These are phyloP conservation scores for Phytophthora syringae DNA, from an alignment of 352 stramenopile genomes.

Conservation along the genomic window DNA sequence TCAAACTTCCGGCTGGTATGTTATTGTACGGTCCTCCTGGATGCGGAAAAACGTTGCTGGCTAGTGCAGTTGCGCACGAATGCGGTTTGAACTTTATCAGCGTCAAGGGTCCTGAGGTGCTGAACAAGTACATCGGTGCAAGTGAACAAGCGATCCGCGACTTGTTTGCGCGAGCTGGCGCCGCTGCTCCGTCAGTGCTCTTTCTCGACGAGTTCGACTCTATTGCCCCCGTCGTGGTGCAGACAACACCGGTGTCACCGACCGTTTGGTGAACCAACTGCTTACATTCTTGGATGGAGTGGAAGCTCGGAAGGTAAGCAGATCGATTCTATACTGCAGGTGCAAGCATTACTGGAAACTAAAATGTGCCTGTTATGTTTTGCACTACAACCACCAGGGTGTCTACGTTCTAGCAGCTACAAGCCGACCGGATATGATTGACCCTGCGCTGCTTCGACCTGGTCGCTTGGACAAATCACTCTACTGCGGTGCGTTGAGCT, in stretches of 20 bases:
- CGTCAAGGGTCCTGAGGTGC: constrained; percentile 90
- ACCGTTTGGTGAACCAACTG: constrained; percentile 98
- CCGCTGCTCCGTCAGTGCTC: constrained; percentile 79
- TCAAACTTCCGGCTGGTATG: constrained; percentile 87
- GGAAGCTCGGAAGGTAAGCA: constrained; percentile 83
- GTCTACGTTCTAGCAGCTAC: constrained; percentile 97
- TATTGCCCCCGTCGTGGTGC: constrained; percentile 93
- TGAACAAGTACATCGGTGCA: constrained; percentile 93
- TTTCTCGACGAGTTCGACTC: constrained; percentile 96
- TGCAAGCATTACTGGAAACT: background rate
- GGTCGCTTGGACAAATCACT: constrained; percentile 95
- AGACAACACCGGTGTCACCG: constrained; percentile 95
- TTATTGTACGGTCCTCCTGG: constrained; percentile 91
- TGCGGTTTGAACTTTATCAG: constrained; percentile 91
- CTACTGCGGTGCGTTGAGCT: constrained; percentile 71
- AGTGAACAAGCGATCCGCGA: constrained; percentile 91
- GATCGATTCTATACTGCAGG: background rate
- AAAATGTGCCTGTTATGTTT: background rate
- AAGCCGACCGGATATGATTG: constrained; percentile 97
- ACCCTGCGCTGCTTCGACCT: constrained; percentile 94
- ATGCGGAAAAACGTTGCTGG: constrained; percentile 91
- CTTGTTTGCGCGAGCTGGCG: constrained; percentile 79
- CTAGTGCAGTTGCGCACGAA: constrained; percentile 88
- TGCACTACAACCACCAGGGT: constrained; percentile 31
- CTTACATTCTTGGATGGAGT: constrained; percentile 98